phyloP scores from a whole-genome alignment of 2,329 filamentous ascomycete species.

The Sporothrix dimorphospora region DNA sequence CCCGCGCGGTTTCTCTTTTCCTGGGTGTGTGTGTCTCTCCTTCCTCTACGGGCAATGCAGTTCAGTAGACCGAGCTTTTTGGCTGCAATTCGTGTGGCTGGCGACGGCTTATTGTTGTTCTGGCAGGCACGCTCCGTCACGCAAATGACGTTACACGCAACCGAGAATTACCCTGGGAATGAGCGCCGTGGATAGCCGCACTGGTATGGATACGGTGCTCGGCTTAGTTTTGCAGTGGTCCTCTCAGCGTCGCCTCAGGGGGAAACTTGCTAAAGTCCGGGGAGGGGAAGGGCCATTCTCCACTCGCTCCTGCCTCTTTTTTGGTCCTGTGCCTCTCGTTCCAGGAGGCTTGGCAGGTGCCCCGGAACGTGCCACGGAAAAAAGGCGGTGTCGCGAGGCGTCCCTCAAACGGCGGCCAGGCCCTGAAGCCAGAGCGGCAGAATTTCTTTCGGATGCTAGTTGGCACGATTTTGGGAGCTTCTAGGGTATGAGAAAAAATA shows the following conservation, averaged over 20 bases:
- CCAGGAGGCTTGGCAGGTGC: not conserved
- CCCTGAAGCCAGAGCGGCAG: slow-evolving; percentile 14
- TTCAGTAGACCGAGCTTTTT: slow-evolving; percentile 19
- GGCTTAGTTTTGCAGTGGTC: slow-evolving; percentile 12
- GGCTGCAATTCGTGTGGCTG: slow-evolving; percentile 27
- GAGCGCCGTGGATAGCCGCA: slow-evolving; percentile 31
- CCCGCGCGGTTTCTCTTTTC: not conserved
- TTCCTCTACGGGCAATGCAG: slow-evolving; percentile 11
- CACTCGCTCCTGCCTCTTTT: slow-evolving; percentile 6
- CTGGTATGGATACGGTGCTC: not conserved
- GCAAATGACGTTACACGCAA: slow-evolving; percentile 21
- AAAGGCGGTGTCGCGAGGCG: slow-evolving; percentile 19
- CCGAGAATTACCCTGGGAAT: slow-evolving; percentile 19
- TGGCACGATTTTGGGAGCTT: not conserved
- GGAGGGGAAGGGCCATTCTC: slow-evolving; percentile 9
- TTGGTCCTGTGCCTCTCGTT: slow-evolving; percentile 5
- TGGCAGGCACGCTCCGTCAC: slow-evolving; percentile 22
- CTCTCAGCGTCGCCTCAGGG: not conserved
- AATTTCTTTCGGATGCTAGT: not conserved
- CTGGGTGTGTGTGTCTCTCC: not conserved
- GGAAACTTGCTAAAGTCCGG: slow-evolving; percentile 25
- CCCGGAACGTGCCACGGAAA: slow-evolving; percentile 20
- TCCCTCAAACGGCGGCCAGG: not conserved
- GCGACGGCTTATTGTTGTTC: slow-evolving; percentile 31
- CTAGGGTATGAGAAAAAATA: slow-evolving; percentile 14